A percentile compares a stretch with the other conserved stretches of the same genome.
These are phyloP conservation scores for Aspergillus flavus DNA, from an alignment of 2,329 filamentous ascomycete genomes.

Conservation along the genomic window DNA sequence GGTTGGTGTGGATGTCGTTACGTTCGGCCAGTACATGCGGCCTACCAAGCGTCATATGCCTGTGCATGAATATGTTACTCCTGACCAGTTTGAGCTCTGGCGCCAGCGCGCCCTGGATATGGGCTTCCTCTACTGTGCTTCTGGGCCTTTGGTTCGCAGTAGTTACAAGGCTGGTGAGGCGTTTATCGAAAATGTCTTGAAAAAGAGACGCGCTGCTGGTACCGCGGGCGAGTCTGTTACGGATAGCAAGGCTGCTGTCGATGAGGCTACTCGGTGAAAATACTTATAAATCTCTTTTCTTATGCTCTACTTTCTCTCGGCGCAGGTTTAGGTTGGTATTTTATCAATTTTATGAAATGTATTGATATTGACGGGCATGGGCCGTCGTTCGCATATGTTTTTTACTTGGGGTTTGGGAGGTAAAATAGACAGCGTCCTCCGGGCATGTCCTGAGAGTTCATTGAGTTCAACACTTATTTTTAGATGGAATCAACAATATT, in stretches of 20 bases:
- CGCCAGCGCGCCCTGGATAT: constrained; percentile 84
- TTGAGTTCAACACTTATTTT: constrained; percentile 15
- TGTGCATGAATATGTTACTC: constrained; percentile 92
- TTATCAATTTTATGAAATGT: constrained; percentile 2
- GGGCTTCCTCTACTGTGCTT: constrained; percentile 96
- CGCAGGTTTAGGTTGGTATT: constrained; percentile 15
- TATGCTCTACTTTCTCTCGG: constrained; percentile 12
- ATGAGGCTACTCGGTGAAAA: constrained; percentile 32
- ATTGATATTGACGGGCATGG: not conserved
- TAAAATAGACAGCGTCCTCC: not conserved
- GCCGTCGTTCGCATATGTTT: not conserved
- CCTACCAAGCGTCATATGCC: constrained; percentile 98
- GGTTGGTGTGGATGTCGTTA: constrained; percentile 87
- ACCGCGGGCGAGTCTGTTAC: constrained; percentile 29
- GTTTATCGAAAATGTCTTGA: constrained; percentile 97
- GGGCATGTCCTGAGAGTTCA: not conserved
- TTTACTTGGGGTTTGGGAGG: not conserved
- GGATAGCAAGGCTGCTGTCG: constrained; percentile 28
- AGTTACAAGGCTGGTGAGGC: constrained; percentile 98
- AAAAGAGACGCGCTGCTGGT: constrained; percentile 63
- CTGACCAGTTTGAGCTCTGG: constrained; percentile 90
- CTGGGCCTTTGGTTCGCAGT: constrained; percentile 87
- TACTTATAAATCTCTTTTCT: constrained; percentile 4
- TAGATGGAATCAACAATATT: constrained; percentile 9
- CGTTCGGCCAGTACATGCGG: constrained; percentile 99